phyloP scores from a whole-genome alignment of 495 filamentous ascomycete species.

The Alectoria sarmentosa region DNA sequence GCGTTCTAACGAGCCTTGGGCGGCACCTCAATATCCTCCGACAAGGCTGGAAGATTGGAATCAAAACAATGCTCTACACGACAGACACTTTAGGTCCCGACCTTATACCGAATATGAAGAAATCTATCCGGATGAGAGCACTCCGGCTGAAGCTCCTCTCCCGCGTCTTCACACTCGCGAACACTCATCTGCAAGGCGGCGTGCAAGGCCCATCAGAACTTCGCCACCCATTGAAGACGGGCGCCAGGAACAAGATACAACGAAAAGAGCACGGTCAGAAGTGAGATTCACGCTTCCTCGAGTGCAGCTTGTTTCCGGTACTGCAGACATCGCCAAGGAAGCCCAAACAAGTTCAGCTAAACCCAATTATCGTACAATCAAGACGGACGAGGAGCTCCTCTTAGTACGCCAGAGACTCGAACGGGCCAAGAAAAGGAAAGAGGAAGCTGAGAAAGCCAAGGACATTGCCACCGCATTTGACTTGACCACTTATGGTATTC shows the following conservation, averaged over 20 bases:
- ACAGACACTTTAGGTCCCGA: neutral
- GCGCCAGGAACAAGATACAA: neutral
- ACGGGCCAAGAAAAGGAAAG: neutral
- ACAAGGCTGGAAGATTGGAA: neutral
- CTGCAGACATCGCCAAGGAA: slow-evolving; percentile 2
- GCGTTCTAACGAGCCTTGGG: neutral
- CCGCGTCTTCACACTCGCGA: neutral
- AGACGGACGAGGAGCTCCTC: neutral
- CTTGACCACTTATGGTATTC: slow-evolving; percentile 3
- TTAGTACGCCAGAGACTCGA: slow-evolving; percentile 2
- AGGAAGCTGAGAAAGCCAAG: slow-evolving; percentile 8
- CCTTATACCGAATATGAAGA: neutral
- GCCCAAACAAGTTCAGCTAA: neutral
- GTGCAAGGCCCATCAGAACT: neutral
- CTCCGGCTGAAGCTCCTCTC: neutral
- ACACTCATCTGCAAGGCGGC: neutral
- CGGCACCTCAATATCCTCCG: neutral
- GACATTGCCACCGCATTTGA: slow-evolving; percentile 3
- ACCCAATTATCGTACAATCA: neutral
- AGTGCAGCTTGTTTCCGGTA: neutral
- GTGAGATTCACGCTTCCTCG: slow-evolving; percentile 7
- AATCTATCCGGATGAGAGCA: neutral
- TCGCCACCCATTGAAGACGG: neutral
- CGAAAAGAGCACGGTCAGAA: neutral
- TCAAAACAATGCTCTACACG: neutral